Conservation (phyloP, 2,329 filamentous ascomycete species). For the Trichoderma breve region DNA sequence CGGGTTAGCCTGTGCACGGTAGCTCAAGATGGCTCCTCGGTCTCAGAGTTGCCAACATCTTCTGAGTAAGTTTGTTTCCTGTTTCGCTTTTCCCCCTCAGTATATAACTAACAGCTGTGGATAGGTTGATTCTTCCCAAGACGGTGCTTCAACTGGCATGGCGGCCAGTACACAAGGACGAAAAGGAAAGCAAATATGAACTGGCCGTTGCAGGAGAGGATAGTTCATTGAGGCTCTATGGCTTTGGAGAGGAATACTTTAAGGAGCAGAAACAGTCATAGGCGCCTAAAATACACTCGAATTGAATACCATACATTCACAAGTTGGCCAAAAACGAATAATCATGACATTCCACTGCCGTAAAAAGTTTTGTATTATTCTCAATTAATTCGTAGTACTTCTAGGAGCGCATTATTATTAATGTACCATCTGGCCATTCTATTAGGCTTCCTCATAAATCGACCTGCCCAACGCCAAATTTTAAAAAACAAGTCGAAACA, state of each 20-base stretch:
- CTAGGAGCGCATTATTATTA: not conserved
- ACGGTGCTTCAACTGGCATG: conserved; percentile 67
- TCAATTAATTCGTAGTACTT: not conserved
- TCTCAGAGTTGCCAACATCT: conserved; percentile 35
- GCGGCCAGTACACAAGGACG: conserved; percentile 50
- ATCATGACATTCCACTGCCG: no score
- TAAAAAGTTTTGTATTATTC: not conserved
- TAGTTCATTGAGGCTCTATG: conserved; percentile 58
- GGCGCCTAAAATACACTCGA: not conserved
- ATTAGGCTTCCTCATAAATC: not conserved
- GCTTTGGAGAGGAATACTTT: conserved; percentile 30
- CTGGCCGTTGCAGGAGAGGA: conserved; percentile 60
- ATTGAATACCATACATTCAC: not conserved
- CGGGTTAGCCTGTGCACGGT: conserved; percentile 45
- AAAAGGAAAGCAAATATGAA: conserved; percentile 34
- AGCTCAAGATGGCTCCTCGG: conserved; percentile 39
- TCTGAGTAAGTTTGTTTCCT: conserved; percentile 39
- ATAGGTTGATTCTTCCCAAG: conserved; percentile 52
- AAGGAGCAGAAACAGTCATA: conserved; percentile 1
- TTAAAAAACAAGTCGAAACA: not conserved
- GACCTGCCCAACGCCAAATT: conserved; percentile 5
- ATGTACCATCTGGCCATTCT: conserved; percentile 10
- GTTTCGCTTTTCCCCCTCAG: not conserved
- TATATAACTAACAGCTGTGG: conserved; percentile 19
- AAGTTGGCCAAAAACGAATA: not conserved